These are phyloP conservation scores for Ascochyta pisi DNA, from an alignment of 2,329 filamentous ascomycete species.

Conservation along the genomic window DNA sequence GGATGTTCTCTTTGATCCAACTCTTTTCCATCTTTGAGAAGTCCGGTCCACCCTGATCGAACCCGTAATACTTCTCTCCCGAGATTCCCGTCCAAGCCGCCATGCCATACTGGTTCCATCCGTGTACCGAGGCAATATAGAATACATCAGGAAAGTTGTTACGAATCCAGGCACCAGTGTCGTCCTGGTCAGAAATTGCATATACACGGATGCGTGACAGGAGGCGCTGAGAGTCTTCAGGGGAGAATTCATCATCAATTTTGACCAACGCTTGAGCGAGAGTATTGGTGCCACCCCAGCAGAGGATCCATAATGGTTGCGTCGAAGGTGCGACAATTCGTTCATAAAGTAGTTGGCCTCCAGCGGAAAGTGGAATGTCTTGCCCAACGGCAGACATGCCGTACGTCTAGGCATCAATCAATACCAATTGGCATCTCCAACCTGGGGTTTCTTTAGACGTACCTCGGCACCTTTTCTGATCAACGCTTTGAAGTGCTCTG, in stretches of 20 bases:
- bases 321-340: slow-evolving; percentile 48
- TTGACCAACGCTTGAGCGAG: slow-evolving; percentile 58
- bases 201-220: slow-evolving; percentile 45
- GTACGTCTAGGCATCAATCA: slow-evolving; percentile 36
- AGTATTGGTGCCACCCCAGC: slow-evolving; percentile 62
- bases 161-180: slow-evolving; percentile 64
- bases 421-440: neutral
- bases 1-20: slow-evolving; percentile 63
- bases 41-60: slow-evolving; percentile 59
- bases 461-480: slow-evolving; percentile 45
- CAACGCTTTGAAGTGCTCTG: slow-evolving; percentile 32
- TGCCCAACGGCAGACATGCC: slow-evolving; percentile 48
- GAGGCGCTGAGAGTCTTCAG: slow-evolving; percentile 43
- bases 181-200: slow-evolving; percentile 66
- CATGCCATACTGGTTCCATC: slow-evolving; percentile 61
- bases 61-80: slow-evolving; percentile 56
- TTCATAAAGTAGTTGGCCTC: slow-evolving; percentile 55
- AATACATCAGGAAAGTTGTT: slow-evolving; percentile 61
- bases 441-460: neutral
- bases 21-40: slow-evolving; percentile 55
- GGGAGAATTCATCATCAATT: slow-evolving; percentile 42
- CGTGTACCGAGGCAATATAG: slow-evolving; percentile 64
- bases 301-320: slow-evolving; percentile 59
- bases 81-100: slow-evolving; percentile 66
- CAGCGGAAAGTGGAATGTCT: slow-evolving; percentile 50